phyloP scores from a whole-genome alignment of 495 filamentous ascomycete genomes.

The Neurospora sublineolata region DNA sequence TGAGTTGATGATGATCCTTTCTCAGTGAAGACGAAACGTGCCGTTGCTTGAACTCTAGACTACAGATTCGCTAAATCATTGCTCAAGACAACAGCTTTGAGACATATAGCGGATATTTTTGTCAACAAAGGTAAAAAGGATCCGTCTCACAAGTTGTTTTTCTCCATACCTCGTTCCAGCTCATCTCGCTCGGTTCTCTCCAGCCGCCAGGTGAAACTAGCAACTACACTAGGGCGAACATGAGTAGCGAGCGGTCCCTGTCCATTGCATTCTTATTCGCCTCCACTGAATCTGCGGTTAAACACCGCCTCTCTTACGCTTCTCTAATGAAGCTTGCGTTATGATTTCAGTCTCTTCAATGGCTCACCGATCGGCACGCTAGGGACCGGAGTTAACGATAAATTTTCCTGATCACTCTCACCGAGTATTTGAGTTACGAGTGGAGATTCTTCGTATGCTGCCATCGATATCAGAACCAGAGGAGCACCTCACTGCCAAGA shows the following conservation, averaged over 20 bases:
- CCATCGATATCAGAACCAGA: neutral
- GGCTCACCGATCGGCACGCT: neutral
- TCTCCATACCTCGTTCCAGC: neutral
- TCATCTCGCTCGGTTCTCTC: neutral
- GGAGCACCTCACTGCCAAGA: neutral
- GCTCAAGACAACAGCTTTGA: neutral
- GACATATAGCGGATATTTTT: neutral
- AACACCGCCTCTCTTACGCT: neutral
- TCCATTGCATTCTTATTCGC: neutral
- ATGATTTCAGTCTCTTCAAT: neutral
- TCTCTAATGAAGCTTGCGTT: neutral
- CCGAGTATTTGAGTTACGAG: neutral
- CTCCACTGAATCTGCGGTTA: neutral
- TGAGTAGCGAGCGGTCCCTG: neutral
- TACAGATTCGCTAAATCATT: neutral
- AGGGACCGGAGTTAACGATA: neutral
- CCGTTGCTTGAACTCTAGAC: neutral
- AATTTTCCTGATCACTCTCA: neutral
- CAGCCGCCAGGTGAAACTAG: neutral
- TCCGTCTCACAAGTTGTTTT: neutral
- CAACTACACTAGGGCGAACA: neutral
- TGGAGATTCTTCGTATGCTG: neutral
- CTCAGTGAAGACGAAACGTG: neutral
- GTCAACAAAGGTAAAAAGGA: neutral
- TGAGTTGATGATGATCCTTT: neutral